Base-by-base conservation (phyloP, 2,329 filamentous ascomycete species). In the Hypocreales sp. region DNA sequence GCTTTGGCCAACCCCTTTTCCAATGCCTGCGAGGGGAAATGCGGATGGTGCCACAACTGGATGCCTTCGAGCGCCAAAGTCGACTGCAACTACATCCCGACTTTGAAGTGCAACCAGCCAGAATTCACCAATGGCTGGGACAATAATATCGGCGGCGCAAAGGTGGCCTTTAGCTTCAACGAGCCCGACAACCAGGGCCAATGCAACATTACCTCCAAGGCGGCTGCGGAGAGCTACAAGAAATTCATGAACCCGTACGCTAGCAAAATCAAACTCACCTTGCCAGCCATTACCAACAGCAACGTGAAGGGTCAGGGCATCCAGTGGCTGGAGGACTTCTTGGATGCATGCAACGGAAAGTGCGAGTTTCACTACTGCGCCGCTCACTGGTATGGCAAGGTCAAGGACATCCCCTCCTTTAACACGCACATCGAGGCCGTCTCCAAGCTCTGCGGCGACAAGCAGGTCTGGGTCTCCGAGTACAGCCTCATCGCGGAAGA, bases 1-100 rank as follows among this genome's bases (percentile, higher is more conserved):
- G 40, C 38, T 16, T 55, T 76, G 20, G 61, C 65, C 46, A 51
- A 56, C 29, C 40, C 50, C 35, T 73, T 80, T 47, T 48, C 51
- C 34, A 33, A 20, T 20, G 26, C 25, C 20, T 53, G 49, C 38
- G 45, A 63, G 32, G n/a, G n/a, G n/a, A 37, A 40, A 30, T 60
- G 68, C 42, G 50, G 53, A 22, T 81, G 75, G 70, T 63, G 54
- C 25, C 79, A 78, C 62, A 79, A 79, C 65, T 82, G 77, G 77
- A 36, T 35, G 8, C 40, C 56, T 25, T 48, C 53, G 32, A 53
- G 55, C 21, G 53, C 62, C 8, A 44, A 60, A 28, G 45, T 48
- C 13, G 45, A 44, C 26, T 43, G 73, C 40, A 57, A 64, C 42
- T 84, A 60, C 55, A 61, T 79, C 29, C 79, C 79, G 36, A 78